Evolutionary conservation across 176 grass and related monocot species (phyloP).

Genomic region (Musa beccarii): DNA sequence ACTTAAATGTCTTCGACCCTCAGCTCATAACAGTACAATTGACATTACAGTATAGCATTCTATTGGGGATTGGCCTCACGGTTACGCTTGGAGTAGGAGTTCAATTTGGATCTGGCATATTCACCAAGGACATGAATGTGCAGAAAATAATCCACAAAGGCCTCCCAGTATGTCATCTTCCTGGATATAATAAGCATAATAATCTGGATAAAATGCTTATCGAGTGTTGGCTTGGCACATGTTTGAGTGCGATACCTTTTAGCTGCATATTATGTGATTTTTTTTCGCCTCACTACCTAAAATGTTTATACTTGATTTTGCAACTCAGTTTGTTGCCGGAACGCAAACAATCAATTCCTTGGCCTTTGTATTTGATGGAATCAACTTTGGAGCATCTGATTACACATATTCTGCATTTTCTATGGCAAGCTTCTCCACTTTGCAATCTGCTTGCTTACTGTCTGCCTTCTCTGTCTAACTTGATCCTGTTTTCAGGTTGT

Average conservation of each 20-base stretch:
- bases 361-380: conserved; percentile 97
- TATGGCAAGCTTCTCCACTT: conserved; percentile 40
- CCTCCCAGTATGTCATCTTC: conserved; percentile 54
- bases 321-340: conserved; percentile 64
- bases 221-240: background rate
- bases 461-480: background rate
- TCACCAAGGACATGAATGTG: conserved; percentile 64
- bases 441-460: background rate
- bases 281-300: background rate
- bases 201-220: background rate
- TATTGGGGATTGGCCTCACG: conserved; percentile 50
- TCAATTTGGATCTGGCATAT: conserved; percentile 73
- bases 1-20: background rate
- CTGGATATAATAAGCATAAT: background rate
- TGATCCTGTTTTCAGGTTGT: conserved; percentile 46
- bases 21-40: conserved; percentile 2
- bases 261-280: background rate
- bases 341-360: conserved; percentile 82
- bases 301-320: conserved; percentile 2
- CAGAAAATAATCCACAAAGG: conserved; percentile 64
- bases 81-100: conserved; percentile 57
- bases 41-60: conserved; percentile 34
- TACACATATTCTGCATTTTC: conserved; percentile 89
- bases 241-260: background rate
- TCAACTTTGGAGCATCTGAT: conserved; percentile 92